Evolutionary conservation across 495 filamentous ascomycete species (phyloP).

Genomic region (Saxophila tyrrhenica): DNA sequence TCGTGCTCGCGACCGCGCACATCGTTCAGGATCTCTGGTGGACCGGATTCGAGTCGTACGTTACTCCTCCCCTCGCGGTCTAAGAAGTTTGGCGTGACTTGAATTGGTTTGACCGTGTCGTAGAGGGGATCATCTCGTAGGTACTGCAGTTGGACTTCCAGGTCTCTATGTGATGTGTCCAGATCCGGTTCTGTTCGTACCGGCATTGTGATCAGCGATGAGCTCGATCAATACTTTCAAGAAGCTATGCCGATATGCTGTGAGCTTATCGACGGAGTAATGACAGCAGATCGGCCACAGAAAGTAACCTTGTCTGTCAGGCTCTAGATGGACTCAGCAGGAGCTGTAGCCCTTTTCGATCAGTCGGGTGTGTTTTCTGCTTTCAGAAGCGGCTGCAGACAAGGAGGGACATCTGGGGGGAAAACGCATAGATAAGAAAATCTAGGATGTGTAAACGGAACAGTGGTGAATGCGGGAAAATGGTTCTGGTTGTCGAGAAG

Average conservation of each 20-base stretch:
- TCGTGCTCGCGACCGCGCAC: slow-evolving; percentile 3
- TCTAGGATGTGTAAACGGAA: too few relatives aligned
- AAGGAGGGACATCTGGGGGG: too few relatives aligned
- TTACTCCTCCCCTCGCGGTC: slow-evolving; percentile 9
- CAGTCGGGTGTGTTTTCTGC: background rate
- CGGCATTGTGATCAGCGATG: background rate
- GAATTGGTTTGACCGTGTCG: slow-evolving; percentile 15
- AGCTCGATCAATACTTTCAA: background rate
- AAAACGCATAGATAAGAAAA: too few relatives aligned
- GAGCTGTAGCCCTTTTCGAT: background rate
- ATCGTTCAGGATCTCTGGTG: slow-evolving; percentile 11
- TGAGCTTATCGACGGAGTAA: too few relatives aligned
- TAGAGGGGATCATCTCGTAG: slow-evolving; percentile 13
- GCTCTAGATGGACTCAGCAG: background rate
- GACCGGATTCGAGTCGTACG: slow-evolving; percentile 11
- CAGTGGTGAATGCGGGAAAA: too few relatives aligned
- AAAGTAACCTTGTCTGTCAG: too few relatives aligned
- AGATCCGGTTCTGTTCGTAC: too few relatives aligned
- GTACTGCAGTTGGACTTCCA: slow-evolving; percentile 15
- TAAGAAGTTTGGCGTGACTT: slow-evolving; percentile 13
- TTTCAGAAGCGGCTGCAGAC: background rate
- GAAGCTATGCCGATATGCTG: too few relatives aligned
- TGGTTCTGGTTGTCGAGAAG: too few relatives aligned
- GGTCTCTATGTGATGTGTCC: too few relatives aligned
- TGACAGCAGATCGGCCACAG: too few relatives aligned